Conservation (phyloP, 2,329 filamentous ascomycete genomes). For the Pochonia chlamydosporia region DNA sequence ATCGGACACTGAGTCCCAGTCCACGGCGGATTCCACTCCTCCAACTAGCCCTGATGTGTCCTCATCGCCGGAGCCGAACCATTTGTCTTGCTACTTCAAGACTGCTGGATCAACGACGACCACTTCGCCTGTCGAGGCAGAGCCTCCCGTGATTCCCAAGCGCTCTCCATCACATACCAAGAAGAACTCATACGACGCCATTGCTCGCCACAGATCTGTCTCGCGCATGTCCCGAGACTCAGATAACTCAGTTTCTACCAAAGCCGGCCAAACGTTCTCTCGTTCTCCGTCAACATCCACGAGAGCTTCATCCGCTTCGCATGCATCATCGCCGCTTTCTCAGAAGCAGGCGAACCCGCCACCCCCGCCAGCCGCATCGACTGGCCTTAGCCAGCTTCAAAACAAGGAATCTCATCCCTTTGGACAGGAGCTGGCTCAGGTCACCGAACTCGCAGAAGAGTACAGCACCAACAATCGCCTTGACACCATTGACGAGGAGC, state of each 20-base stretch:
- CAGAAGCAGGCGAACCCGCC: constrained; percentile 25
- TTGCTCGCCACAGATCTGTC: constrained; percentile 61
- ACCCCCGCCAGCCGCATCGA: constrained; percentile 24
- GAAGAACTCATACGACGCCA: constrained; percentile 66
- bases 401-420: constrained; percentile 62
- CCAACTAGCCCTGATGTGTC: constrained; percentile 65
- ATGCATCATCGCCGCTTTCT: constrained; percentile 22
- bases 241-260: constrained; percentile 46
- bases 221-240: constrained; percentile 53
- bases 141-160: constrained; percentile 58
- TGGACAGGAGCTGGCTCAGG: constrained; percentile 81
- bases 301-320: constrained; percentile 42
- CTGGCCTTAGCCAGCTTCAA: constrained; percentile 22
- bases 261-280: constrained; percentile 50
- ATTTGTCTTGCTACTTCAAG: constrained; percentile 61
- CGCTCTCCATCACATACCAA: constrained; percentile 86
- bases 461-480: constrained; percentile 59
- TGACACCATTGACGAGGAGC: constrained; percentile 59
- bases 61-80: constrained; percentile 56
- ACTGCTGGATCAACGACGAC: constrained; percentile 39
- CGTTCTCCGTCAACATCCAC: constrained; percentile 53
- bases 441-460: constrained; percentile 90
- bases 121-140: constrained; percentile 24
- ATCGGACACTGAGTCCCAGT: constrained; percentile 66
- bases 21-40: constrained; percentile 50